phyloP scores from a whole-genome alignment of 1,139 yeast species.

The Candida albicans region DNA sequence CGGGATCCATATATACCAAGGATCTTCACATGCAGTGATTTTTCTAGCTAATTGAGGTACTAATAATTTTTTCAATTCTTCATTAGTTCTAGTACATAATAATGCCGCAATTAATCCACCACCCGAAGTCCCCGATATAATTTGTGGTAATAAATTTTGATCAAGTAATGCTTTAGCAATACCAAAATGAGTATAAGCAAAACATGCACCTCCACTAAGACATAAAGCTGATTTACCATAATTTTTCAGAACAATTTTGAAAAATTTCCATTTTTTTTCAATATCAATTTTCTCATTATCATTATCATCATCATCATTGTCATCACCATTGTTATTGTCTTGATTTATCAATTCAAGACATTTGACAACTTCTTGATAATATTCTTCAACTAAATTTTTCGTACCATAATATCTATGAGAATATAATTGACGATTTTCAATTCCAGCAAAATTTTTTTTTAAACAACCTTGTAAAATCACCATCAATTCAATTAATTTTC shows the following conservation, averaged over 20 bases:
- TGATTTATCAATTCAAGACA: slow-evolving; percentile 52
- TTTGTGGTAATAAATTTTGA: slow-evolving; percentile 62
- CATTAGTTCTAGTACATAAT: slow-evolving; percentile 68
- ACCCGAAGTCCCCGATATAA: slow-evolving; percentile 78
- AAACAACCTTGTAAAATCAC: slow-evolving; percentile 65
- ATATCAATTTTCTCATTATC: slow-evolving; percentile 26
- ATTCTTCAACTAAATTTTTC: slow-evolving; percentile 56
- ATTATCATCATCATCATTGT: slow-evolving; percentile 39
- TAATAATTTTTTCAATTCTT: slow-evolving; percentile 56
- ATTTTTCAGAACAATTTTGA: slow-evolving; percentile 59
- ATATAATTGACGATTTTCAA: slow-evolving; percentile 69
- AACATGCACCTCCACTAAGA: slow-evolving; percentile 79
- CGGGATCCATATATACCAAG: slow-evolving; percentile 59
- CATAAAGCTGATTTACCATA: slow-evolving; percentile 75
- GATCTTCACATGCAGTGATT: slow-evolving; percentile 72
- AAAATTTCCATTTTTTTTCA: slow-evolving; percentile 51
- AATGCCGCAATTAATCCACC: slow-evolving; percentile 82
- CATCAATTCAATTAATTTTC: slow-evolving; percentile 49
- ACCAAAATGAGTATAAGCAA: slow-evolving; percentile 78
- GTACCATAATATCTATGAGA: slow-evolving; percentile 79
- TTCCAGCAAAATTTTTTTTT: slow-evolving; percentile 75
- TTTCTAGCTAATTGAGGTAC: slow-evolving; percentile 64
- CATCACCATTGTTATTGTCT: no score
- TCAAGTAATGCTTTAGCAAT: slow-evolving; percentile 71
- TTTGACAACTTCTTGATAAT: slow-evolving; percentile 52